Percentiles rank a stretch among this genome's conserved stretches.
Evolutionary conservation across 2,329 filamentous ascomycete species (phyloP).

Genomic region (Diaporthe amygdali): DNA sequence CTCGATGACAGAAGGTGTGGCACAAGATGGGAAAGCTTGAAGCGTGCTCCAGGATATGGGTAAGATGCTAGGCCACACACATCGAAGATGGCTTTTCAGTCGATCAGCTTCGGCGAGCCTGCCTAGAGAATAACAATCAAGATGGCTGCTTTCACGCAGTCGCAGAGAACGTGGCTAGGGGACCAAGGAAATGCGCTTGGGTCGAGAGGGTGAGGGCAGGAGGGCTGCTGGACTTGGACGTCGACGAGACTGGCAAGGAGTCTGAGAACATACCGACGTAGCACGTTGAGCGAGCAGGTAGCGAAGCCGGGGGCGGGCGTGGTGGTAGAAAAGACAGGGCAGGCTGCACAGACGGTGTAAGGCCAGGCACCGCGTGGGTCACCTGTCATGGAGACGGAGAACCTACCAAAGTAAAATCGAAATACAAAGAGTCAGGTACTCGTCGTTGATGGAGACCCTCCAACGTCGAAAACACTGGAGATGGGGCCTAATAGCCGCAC

Average conservation of each 20-base stretch:
- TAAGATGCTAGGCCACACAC: constrained; percentile 15
- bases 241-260: neutral
- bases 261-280: constrained; percentile 13
- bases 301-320: neutral
- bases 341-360: constrained; percentile 9
- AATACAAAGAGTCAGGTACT: constrained; percentile 21
- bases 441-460: constrained; percentile 15
- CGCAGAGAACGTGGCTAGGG: neutral
- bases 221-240: neutral
- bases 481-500: constrained; percentile 22
- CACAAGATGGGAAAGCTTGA: constrained; percentile 22
- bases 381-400: constrained; percentile 17
- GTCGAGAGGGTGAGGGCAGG: neutral
- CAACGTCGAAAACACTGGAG: constrained; percentile 15
- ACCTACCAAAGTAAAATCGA: constrained; percentile 7
- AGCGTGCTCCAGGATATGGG: constrained; percentile 17
- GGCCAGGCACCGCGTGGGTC: constrained; percentile 16
- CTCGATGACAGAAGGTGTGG: constrained; percentile 25
- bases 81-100: constrained; percentile 16
- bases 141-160: neutral
- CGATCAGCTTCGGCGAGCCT: neutral
- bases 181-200: neutral
- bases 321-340: constrained; percentile 18
- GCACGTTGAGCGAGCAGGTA: neutral
- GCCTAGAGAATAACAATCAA: neutral